Base-by-base conservation (phyloP, 2,329 filamentous ascomycete genomes). In the Verruconis gallopava region DNA sequence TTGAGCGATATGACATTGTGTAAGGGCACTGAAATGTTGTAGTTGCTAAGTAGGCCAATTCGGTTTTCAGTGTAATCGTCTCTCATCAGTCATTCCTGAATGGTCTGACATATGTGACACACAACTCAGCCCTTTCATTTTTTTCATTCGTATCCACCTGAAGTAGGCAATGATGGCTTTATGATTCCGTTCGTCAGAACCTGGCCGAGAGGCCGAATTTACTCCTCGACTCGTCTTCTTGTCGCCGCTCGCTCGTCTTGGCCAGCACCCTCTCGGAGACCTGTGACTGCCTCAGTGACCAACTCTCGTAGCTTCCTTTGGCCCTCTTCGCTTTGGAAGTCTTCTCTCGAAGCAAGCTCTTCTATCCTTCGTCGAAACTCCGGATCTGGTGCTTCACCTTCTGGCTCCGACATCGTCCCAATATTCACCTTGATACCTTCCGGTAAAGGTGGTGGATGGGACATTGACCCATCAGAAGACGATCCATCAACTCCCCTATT, bases 321-420 rank as follows among this genome's bases (percentile, higher is more conserved):
- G 3, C 82, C 84, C 46, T 81, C 76, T 42, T 84, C 78, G 4
- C 77, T 81, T 51, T 89, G 70, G 53, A 95, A 93, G 55, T 96
- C 86, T 18, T 81, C 78, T 32, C 85, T 72, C 25, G 79, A 72
- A 2, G 91, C 88, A 46, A 98, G 64, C 60, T 94, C 82, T 54
- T 96, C 86, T 55, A 98, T 96, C 41, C 84, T 73, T 50, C 81
- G 71, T 55, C 81, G 77, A 50, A 98, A 85, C 50, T 88, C 86
- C 1, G 84, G 77, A 55, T 96, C 86, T 44, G 79, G 76, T 30
- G 69, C 69, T 1, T 67, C 69, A 4, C 74, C 73, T 11, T 75
- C 76, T 35, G 59, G 67, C 50, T 80, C 72, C 4, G 72, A 68
- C 68, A 91, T 78, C 2, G 81, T 82, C 37, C 81, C 81, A 44